phyloP scores from a whole-genome alignment of 23 red algal species.

The Gracilaria gracilis region DNA sequence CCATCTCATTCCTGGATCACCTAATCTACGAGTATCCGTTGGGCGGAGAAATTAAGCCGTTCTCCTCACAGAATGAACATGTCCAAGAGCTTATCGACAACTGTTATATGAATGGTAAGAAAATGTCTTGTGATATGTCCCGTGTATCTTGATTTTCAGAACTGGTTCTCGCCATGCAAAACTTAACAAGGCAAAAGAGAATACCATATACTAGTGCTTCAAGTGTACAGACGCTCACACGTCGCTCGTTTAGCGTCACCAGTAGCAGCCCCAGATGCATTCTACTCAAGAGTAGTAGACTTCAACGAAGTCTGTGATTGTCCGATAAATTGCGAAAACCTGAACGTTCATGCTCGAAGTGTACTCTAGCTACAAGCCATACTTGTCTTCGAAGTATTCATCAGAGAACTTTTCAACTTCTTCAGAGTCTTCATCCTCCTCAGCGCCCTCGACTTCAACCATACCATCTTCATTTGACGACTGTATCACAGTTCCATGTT shows the following conservation, averaged over 20 bases:
- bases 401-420: constrained; percentile 60
- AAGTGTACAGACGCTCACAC: neutral
- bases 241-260: neutral
- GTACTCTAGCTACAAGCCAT: constrained; percentile 27
- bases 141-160: neutral
- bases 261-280: no score
- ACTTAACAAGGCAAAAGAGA: neutral
- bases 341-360: neutral
- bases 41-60: constrained; percentile 38
- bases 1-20: constrained; percentile 51
- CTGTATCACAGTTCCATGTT: neutral
- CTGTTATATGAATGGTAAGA: constrained; percentile 54
- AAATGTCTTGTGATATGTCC: constrained; percentile 59
- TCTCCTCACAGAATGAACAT: constrained; percentile 39
- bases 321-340: neutral
- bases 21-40: constrained; percentile 51
- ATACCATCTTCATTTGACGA: neutral
- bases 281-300: no score
- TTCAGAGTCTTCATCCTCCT: constrained; percentile 37
- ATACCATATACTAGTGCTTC: no score
- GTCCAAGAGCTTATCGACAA: constrained; percentile 48
- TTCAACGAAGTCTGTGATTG: neutral
- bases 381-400: constrained; percentile 78
- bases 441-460: neutral
- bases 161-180: neutral